phyloP scores from a whole-genome alignment of 805 yeast genomes.

The Hanseniaspora thailandica region DNA sequence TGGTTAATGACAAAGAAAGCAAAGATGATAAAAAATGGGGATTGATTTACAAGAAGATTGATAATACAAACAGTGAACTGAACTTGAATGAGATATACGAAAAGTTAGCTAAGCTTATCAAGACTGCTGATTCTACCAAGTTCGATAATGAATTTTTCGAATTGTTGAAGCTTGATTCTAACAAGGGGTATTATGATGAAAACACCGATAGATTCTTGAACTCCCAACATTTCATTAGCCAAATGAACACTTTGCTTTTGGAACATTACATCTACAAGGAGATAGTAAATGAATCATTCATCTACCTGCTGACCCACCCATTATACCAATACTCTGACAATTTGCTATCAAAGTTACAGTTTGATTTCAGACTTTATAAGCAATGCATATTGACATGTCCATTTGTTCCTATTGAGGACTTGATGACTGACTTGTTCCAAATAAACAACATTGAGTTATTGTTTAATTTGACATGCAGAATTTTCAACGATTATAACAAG shows the following conservation, averaged over 20 bases:
- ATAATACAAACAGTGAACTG: constrained; percentile 17
- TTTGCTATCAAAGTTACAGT: constrained; percentile 41
- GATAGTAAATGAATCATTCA: constrained; percentile 45
- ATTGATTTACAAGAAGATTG: constrained; percentile 22
- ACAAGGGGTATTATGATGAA: constrained; percentile 47
- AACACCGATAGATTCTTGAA: constrained; percentile 44
- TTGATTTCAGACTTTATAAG: constrained; percentile 54
- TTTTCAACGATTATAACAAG: constrained; percentile 52
- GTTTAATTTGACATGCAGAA: constrained; percentile 53
- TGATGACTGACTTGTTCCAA: constrained; percentile 47
- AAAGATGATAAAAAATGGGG: constrained; percentile 15
- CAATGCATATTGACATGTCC: constrained; percentile 77
- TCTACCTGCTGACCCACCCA: constrained; percentile 78
- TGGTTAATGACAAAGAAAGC: constrained; percentile 12
- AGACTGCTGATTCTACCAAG: constrained; percentile 15
- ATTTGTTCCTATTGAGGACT: constrained; percentile 50
- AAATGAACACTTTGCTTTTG: constrained; percentile 36
- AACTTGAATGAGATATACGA: constrained; percentile 5
- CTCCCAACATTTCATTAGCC: constrained; percentile 44
- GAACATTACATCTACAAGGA: constrained; percentile 20
- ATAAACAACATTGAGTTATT: constrained; percentile 53
- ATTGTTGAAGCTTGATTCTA: constrained; percentile 23
- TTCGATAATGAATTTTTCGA: constrained; percentile 29
- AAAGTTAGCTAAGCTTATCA: background rate
- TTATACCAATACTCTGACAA: constrained; percentile 49